A percentile compares a stretch with the other conserved stretches of the same genome.
Evolutionary conservation across 306 rosid genomes (phyloP).

Genomic region (Lupinus albus): DNA sequence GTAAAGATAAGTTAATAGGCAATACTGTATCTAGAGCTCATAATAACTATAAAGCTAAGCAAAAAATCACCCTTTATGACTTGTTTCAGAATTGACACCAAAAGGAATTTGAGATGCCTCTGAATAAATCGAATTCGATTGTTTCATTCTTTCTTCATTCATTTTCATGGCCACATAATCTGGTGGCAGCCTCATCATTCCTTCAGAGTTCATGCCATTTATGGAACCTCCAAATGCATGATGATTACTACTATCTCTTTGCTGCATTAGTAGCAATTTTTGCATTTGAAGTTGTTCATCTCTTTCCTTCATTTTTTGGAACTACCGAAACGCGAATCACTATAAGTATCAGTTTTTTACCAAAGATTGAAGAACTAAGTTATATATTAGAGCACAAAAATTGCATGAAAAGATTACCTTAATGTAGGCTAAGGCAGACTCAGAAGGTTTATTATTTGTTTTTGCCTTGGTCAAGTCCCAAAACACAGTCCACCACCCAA

Average conservation of each 20-base stretch:
- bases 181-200: slow-evolving; percentile 76
- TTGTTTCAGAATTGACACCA: slow-evolving; percentile 73
- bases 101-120: slow-evolving; percentile 71
- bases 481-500: slow-evolving; percentile 95
- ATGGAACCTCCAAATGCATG: slow-evolving; percentile 64
- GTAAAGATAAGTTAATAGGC: slow-evolving; percentile 10
- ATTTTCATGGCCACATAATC: slow-evolving; percentile 81
- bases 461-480: slow-evolving; percentile 94
- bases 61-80: slow-evolving; percentile 73
- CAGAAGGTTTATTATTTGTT: slow-evolving; percentile 87
- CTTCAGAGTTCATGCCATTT: slow-evolving; percentile 77
- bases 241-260: slow-evolving; percentile 78
- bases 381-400: background rate
- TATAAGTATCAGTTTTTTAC: slow-evolving; percentile 27
- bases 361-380: slow-evolving; percentile 17
- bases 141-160: slow-evolving; percentile 82
- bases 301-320: slow-evolving; percentile 74
- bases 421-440: slow-evolving; percentile 80
- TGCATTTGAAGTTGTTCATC: slow-evolving; percentile 85
- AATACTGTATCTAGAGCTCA: background rate
- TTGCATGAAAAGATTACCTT: slow-evolving; percentile 55
- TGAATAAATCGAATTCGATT: slow-evolving; percentile 74
- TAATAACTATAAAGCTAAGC: slow-evolving; percentile 26
- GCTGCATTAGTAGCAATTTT: slow-evolving; percentile 76
- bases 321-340: slow-evolving; percentile 45